Conservation (phyloP, 805 yeast genomes). For the Priceomyces melissophilus region DNA sequence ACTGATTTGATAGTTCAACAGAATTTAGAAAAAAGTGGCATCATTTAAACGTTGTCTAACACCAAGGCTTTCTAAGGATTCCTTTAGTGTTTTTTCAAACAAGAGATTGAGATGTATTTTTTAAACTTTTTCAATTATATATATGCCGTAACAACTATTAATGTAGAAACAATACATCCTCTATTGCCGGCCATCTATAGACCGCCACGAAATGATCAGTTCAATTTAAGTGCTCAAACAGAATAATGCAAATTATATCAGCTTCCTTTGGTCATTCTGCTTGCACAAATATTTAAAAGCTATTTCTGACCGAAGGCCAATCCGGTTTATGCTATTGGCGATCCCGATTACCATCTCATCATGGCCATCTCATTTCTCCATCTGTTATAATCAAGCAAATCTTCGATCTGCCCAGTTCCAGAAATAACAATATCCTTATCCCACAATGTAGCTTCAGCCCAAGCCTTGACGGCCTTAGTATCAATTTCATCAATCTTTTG, state of each 20-base stretch:
- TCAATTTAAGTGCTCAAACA: no score
- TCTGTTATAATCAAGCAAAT: constrained; percentile 78
- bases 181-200: no score
- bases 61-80: no score
- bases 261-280: no score
- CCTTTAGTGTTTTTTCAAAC: not conserved
- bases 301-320: no score
- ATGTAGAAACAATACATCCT: not conserved
- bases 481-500: constrained; percentile 62
- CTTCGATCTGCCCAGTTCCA: constrained; percentile 86
- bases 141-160: constrained; percentile 5
- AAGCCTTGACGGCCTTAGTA: constrained; percentile 55
- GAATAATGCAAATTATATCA: no score
- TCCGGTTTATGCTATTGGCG: no score
- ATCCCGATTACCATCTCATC: constrained; percentile 58
- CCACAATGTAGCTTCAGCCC: constrained; percentile 78
- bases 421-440: constrained; percentile 80
- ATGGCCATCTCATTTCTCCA: constrained; percentile 85
- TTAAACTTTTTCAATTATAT: constrained; percentile 1
- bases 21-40: constrained; percentile 74
- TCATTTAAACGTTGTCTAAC: constrained; percentile 38
- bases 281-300: no score
- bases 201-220: no score
- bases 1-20: constrained; percentile 88
- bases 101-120: not conserved